Conservation (phyloP, 2,329 filamentous ascomycete genomes). For the Calonectria henricotiae region DNA sequence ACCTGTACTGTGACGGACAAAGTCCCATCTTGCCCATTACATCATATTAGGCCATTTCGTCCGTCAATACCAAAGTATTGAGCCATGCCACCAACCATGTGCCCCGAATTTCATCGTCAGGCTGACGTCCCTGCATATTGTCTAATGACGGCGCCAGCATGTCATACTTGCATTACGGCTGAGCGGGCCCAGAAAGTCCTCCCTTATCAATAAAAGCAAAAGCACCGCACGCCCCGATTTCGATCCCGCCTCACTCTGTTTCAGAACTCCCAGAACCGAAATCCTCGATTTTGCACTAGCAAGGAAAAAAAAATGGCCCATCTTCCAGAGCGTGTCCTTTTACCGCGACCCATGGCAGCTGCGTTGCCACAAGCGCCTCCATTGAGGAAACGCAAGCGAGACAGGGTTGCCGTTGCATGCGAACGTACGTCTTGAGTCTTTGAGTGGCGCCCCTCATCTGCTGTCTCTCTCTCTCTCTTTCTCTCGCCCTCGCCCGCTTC, state of each 20-base stretch:
- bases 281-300: no score
- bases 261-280: no score
- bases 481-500: background rate
- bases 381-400: background rate
- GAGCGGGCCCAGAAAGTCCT: background rate
- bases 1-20: no score
- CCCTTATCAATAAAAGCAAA: background rate
- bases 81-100: background rate
- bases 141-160: background rate
- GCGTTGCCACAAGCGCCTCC: background rate
- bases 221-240: no score
- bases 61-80: background rate
- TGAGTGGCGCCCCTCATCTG: background rate
- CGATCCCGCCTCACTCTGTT: no score
- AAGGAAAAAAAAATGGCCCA: background rate
- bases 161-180: no score
- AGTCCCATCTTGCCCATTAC: background rate
- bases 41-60: background rate
- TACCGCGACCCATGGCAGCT: background rate
- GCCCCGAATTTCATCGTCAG: background rate
- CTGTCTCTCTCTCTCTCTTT: no score
- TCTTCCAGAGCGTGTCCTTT: background rate
- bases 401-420: background rate
- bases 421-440: background rate
- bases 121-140: background rate